Evolutionary conservation across 1,284 basidiomycete genomes (phyloP), one percentile per base, ranked within the genome.

Genomic region (Ustilago tritici): DNA sequence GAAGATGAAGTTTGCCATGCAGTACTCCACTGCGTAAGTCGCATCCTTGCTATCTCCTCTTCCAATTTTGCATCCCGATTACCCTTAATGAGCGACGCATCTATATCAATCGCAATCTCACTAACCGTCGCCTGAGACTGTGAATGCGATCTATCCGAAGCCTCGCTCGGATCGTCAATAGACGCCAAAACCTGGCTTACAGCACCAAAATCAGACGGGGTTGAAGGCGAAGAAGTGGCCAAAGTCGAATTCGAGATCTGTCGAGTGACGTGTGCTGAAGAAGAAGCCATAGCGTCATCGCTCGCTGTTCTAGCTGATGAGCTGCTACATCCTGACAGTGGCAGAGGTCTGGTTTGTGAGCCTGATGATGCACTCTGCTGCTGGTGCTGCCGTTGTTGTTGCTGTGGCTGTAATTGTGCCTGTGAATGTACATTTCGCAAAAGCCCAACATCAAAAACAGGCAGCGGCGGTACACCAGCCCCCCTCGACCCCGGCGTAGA

Each of bases 11-110:
- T 11, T 19, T 40, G 35, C 15, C 56, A 11, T 15, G 28, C 38
- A 50, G 65, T 57, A 11, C 36, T 66, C 75, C 75, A 77, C 14
- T 62, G 53, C 0, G 60, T 56, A 6, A 77, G 43, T 11, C 55
- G 23, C 4, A 58, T 41, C 17, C 57, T 54, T 5, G 75, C 75
- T 46, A 54, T 41, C 5, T 70, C 60, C 43, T 77, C 75, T 36
- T 77, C 75, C 14, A 63, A 31, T 52, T 77, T 70, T 15, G 75
- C 75, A 41, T 73, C 61, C 0, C 63, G 56, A 38, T 77, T 60
- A 12, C 75, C 75, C 1, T 50, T 68, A 34, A 76, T 65, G 41
- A 76, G 46, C 3, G 65, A 65, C 8, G 74, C 41, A 14, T 69
- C 69, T 8, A 71, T 43, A 17, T 40, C 50, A 28, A 76, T 56